A percentile compares a stretch with the other conserved stretches of the same genome.
Conservation (phyloP, 352 stramenopile genomes). For the Phytophthora cryptogea region DNA sequence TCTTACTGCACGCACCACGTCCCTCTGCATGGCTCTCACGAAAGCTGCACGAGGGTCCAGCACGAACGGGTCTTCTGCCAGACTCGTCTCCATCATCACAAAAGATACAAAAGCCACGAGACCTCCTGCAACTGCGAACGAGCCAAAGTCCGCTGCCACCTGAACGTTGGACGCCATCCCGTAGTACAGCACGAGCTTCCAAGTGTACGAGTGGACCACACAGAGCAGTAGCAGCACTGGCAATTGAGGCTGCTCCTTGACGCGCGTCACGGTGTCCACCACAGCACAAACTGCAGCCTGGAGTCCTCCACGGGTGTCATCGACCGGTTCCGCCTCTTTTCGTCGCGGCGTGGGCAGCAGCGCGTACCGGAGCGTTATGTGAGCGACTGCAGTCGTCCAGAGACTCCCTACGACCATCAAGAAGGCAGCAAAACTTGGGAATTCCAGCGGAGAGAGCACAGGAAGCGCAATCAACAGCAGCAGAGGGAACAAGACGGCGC, state of each 20-base stretch:
- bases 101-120: conserved; percentile 53
- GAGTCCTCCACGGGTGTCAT: conserved; percentile 27
- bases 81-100: conserved; percentile 43
- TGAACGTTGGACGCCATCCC: conserved; percentile 21
- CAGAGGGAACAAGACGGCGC: conserved; percentile 27
- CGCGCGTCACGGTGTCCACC: conserved; percentile 34
- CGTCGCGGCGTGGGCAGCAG: conserved; percentile 43
- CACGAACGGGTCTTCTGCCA: conserved; percentile 54
- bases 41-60: conserved; percentile 52
- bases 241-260: conserved; percentile 53
- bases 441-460: conserved; percentile 38
- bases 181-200: conserved; percentile 52
- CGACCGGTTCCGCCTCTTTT: conserved; percentile 25
- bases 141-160: conserved; percentile 31
- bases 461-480: conserved; percentile 36
- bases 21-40: conserved; percentile 38
- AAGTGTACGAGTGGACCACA: conserved; percentile 53
- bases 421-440: conserved; percentile 33
- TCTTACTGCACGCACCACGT: conserved; percentile 48
- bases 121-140: conserved; percentile 44
- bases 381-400: conserved; percentile 27
- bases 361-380: conserved; percentile 51
- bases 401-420: conserved; percentile 27
- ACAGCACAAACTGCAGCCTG: conserved; percentile 44
- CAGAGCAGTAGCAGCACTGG: conserved; percentile 46